A percentile compares a stretch with the other conserved stretches of the same genome.
Conservation (phyloP, 2,329 filamentous ascomycete species). For the Colletotrichum euphorbiae region DNA sequence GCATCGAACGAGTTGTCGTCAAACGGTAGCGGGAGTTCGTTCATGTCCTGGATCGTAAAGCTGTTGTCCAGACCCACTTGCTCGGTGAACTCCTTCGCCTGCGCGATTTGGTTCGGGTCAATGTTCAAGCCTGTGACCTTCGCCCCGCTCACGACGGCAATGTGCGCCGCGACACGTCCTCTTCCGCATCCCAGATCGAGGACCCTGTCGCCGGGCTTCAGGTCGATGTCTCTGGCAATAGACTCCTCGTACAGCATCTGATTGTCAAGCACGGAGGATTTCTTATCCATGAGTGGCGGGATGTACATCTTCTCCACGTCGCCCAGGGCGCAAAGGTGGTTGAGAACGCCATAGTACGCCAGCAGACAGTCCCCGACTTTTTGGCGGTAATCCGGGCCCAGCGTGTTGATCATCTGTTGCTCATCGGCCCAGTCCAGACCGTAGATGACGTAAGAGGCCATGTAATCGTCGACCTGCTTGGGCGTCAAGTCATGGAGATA, state of each 20-base stretch:
- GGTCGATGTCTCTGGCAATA: constrained; percentile 58
- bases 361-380: constrained; percentile 63
- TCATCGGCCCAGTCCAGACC: constrained; percentile 66
- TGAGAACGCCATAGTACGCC: constrained; percentile 65
- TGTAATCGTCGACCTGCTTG: constrained; percentile 65
- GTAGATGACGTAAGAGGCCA: constrained; percentile 68
- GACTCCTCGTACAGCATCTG: constrained; percentile 65
- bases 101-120: constrained; percentile 63
- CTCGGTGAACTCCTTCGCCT: constrained; percentile 58
- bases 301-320: constrained; percentile 71
- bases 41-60: constrained; percentile 64
- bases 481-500: constrained; percentile 61
- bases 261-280: constrained; percentile 61
- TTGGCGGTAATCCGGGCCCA: constrained; percentile 62
- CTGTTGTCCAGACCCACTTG: constrained; percentile 57
- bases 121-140: constrained; percentile 65
- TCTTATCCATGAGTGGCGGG: constrained; percentile 63
- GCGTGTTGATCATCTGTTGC: constrained; percentile 57
- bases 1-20: constrained; percentile 61
- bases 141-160: constrained; percentile 60
- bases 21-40: constrained; percentile 63
- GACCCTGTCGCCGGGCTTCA: constrained; percentile 58
- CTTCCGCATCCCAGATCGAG: constrained; percentile 65
- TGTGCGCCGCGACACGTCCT: constrained; percentile 65
- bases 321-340: constrained; percentile 65